These are phyloP conservation scores for Trichoderma asperelloides DNA, from an alignment of 495 filamentous ascomycete genomes.

Conservation along the genomic window DNA sequence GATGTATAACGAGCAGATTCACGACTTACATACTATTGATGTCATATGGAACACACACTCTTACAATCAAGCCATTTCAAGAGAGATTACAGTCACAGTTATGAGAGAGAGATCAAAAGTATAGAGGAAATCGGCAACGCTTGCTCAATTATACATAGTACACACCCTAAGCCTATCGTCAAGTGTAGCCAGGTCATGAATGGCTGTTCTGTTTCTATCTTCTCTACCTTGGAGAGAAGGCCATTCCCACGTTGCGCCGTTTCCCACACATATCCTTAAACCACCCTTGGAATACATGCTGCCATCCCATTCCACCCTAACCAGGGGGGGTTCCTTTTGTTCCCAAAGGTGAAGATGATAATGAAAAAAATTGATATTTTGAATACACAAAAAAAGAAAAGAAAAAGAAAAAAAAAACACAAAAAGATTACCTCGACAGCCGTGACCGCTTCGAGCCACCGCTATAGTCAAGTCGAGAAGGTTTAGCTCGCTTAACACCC, in stretches of 20 bases:
- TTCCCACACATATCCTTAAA: background rate
- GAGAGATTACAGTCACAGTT: background rate
- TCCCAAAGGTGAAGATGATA: too few relatives aligned
- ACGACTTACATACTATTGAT: too few relatives aligned
- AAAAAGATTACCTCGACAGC: background rate
- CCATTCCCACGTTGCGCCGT: background rate
- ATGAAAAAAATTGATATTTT: too few relatives aligned
- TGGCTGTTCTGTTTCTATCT: background rate
- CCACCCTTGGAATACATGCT: background rate
- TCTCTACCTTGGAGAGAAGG: background rate
- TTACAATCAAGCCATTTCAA: background rate
- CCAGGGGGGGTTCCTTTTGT: background rate
- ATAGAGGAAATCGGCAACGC: background rate
- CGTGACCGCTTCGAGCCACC: background rate
- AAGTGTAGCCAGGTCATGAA: background rate
- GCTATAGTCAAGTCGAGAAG: background rate
- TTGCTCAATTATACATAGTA: background rate
- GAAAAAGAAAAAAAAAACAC: background rate
- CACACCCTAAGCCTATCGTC: background rate
- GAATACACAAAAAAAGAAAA: background rate
- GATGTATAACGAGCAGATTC: too few relatives aligned
- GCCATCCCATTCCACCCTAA: background rate
- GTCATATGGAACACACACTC: too few relatives aligned
- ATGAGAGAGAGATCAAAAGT: background rate
- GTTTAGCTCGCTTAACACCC: background rate